These are phyloP conservation scores for Phialophora macrospora DNA, from an alignment of 2,329 filamentous ascomycete species.

Conservation along the genomic window DNA sequence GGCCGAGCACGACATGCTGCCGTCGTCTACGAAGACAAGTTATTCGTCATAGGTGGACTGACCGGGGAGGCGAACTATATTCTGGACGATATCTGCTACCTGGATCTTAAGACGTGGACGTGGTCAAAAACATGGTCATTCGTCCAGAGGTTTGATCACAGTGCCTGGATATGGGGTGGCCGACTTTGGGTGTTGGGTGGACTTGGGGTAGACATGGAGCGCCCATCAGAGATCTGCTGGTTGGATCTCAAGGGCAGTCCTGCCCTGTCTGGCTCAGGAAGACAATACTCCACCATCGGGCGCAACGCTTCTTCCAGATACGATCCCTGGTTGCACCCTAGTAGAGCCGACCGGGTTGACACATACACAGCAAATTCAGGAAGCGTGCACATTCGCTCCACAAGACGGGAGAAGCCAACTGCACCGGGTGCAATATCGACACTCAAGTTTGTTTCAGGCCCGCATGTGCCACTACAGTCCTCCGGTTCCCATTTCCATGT, in stretches of 20 bases:
- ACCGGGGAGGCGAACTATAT: constrained; percentile 91
- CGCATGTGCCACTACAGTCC: constrained; percentile 83
- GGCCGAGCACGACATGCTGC: constrained; percentile 92
- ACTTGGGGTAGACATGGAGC: constrained; percentile 94
- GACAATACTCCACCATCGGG: constrained; percentile 32
- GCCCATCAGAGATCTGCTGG: constrained; percentile 96
- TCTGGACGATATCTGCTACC: constrained; percentile 92
- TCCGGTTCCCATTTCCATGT: constrained; percentile 94
- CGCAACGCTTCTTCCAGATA: constrained; percentile 39
- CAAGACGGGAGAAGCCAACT: constrained; percentile 56
- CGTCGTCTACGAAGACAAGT: constrained; percentile 91
- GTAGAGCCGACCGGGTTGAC: constrained; percentile 46
- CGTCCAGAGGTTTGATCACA: constrained; percentile 91
- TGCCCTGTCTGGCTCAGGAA: constrained; percentile 64
- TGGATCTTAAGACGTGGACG: constrained; percentile 95
- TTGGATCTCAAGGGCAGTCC: constrained; percentile 90
- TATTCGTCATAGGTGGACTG: constrained; percentile 95
- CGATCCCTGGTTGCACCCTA: constrained; percentile 47
- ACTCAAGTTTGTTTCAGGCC: constrained; percentile 85
- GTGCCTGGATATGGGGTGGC: constrained; percentile 89
- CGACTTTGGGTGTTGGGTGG: constrained; percentile 97
- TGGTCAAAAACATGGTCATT: constrained; percentile 98
- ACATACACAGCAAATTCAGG: constrained; percentile 75
- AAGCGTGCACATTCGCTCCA: constrained; percentile 62
- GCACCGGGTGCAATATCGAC: constrained; percentile 89